These are phyloP conservation scores for Calonectria naviculata DNA, from an alignment of 2,329 filamentous ascomycete genomes.

Conservation along the genomic window DNA sequence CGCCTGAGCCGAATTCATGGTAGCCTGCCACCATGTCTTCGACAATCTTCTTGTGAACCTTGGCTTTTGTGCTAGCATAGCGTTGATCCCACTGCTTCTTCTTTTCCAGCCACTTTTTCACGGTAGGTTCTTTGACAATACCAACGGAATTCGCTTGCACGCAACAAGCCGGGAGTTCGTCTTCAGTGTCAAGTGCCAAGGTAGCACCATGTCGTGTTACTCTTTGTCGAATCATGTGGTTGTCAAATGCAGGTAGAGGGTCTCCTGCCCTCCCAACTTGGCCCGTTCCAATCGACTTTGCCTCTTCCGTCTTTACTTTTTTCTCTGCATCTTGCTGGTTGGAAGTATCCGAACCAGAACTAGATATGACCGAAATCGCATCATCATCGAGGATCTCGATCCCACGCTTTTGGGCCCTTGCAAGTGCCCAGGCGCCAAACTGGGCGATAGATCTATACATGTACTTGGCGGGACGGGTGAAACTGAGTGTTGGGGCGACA, in stretches of 20 bases:
- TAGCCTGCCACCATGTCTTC: conserved; percentile 80
- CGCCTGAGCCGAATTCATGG: conserved; percentile 75
- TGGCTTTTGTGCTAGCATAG: conserved; percentile 76
- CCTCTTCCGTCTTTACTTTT: conserved; percentile 20
- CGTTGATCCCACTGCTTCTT: conserved; percentile 79
- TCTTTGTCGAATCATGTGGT: conserved; percentile 92
- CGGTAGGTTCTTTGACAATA: conserved; percentile 81
- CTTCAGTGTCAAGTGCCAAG: conserved; percentile 72
- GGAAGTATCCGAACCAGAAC: conserved; percentile 53
- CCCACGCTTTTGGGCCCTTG: conserved; percentile 80
- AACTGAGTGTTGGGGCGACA: conserved; percentile 91
- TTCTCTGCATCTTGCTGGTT: conserved; percentile 37
- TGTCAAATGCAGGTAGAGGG: conserved; percentile 79
- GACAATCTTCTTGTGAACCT: conserved; percentile 78
- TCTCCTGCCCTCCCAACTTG: conserved; percentile 89
- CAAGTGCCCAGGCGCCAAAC: conserved; percentile 92
- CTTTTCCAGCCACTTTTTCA: conserved; percentile 85
- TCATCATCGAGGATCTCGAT: conserved; percentile 89
- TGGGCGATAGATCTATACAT: conserved; percentile 95
- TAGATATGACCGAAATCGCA: conserved; percentile 78
- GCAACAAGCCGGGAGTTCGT: conserved; percentile 73
- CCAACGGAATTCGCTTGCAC: conserved; percentile 76
- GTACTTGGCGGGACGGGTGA: conserved; percentile 93
- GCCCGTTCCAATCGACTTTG: conserved; percentile 34
- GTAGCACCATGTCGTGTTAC: conserved; percentile 83